Percentiles rank a stretch among this genome's conserved stretches.
Conservation (phyloP, 371 early-diverging fungal genomes). For the Capillidium heterosporum region DNA sequence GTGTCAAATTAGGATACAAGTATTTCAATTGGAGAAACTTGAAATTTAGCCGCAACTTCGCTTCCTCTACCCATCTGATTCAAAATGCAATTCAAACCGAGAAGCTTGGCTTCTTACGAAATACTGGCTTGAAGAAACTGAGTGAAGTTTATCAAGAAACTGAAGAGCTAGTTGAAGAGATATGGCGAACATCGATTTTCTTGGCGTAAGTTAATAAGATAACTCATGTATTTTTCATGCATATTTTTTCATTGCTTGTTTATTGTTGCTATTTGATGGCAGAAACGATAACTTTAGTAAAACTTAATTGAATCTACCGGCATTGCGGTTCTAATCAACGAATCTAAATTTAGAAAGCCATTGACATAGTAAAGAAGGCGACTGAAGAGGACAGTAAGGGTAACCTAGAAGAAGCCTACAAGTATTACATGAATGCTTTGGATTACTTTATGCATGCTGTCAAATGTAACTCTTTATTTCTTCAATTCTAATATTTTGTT, state of each 20-base stretch:
- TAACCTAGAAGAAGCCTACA: constrained; percentile 83
- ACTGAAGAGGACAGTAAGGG: constrained; percentile 82
- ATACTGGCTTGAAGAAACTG: too few species aligned
- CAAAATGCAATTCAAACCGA: too few species aligned
- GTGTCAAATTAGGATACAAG: too few species aligned
- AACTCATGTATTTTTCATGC: too few species aligned
- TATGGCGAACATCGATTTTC: background rate
- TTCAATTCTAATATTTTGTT: background rate
- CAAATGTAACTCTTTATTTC: constrained; percentile 50
- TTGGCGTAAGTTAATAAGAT: background rate
- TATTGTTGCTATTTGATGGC: background rate
- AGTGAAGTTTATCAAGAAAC: too few species aligned
- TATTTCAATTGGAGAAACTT: too few species aligned
- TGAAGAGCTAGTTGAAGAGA: background rate
- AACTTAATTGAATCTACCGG: background rate
- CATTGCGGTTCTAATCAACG: too few species aligned
- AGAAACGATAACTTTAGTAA: background rate
- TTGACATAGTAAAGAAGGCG: constrained; percentile 78
- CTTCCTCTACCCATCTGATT: too few species aligned
- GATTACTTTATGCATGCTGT: constrained; percentile 89
- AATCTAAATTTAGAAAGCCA: constrained; percentile 42
- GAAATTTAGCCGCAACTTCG: too few species aligned
- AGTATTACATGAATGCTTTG: constrained; percentile 62
- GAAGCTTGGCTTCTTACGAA: too few species aligned
- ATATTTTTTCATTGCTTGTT: too few species aligned